phyloP scores from a whole-genome alignment of 805 yeast genomes.

The Cyberlindnera subsufficiens region DNA sequence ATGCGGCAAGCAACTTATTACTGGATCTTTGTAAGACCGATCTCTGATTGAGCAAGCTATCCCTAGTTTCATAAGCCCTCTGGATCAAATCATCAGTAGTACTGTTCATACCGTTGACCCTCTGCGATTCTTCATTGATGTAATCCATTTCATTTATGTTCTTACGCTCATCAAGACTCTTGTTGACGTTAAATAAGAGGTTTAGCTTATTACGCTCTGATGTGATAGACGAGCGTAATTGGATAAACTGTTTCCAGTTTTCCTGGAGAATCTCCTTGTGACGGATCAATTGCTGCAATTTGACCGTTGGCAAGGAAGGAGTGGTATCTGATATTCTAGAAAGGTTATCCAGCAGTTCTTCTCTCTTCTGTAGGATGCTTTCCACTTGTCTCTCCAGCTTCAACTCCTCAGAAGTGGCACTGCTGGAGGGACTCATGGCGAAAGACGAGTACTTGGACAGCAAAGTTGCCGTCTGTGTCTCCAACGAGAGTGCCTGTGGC shows the following conservation, averaged over 20 bases:
- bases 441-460: conserved; percentile 49
- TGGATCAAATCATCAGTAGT: conserved; percentile 73
- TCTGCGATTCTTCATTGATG: conserved; percentile 66
- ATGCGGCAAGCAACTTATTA: conserved; percentile 50
- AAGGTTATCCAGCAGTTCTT: conserved; percentile 45
- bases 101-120: conserved; percentile 67
- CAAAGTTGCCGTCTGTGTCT: conserved; percentile 56
- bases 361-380: conserved; percentile 43
- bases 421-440: conserved; percentile 44
- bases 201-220: conserved; percentile 77
- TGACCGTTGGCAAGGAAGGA: conserved; percentile 58
- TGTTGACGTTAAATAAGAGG: conserved; percentile 66
- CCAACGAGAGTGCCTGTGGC: conserved; percentile 62
- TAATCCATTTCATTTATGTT: conserved; percentile 53
- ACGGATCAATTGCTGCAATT: conserved; percentile 74
- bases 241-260: conserved; percentile 55
- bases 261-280: conserved; percentile 74
- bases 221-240: conserved; percentile 50
- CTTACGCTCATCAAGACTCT: conserved; percentile 66
- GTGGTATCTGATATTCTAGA: conserved; percentile 51
- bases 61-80: conserved; percentile 89
- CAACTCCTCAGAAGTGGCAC: conserved; percentile 43
- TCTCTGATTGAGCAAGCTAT: conserved; percentile 73
- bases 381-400: conserved; percentile 44
- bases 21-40: conserved; percentile 58